Conservation (phyloP, 2,329 filamentous ascomycete species). For the Emergomyces africanus region DNA sequence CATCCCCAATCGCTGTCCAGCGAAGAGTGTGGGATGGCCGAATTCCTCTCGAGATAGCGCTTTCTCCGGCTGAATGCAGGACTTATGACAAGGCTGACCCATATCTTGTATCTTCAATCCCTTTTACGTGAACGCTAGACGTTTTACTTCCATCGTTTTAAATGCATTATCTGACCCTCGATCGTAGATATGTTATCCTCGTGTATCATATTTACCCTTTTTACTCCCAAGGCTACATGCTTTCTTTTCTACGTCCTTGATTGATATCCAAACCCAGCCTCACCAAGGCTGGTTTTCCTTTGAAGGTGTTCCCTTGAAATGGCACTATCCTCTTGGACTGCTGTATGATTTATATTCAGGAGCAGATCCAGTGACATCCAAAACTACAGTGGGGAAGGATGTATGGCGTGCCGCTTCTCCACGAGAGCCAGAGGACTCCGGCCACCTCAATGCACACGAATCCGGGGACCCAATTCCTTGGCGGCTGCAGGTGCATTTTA, state of each 20-base stretch:
- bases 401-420: constrained; percentile 8
- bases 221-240: constrained; percentile 48
- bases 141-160: background rate
- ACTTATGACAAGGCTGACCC: constrained; percentile 47
- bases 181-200: constrained; percentile 45
- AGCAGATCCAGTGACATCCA: constrained; percentile 31
- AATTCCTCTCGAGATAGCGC: constrained; percentile 46
- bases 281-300: constrained; percentile 52
- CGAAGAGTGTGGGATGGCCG: constrained; percentile 46
- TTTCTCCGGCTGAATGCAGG: constrained; percentile 47
- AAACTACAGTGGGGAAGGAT: constrained; percentile 8
- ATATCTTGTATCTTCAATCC: constrained; percentile 38
- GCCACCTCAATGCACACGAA: background rate
- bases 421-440: background rate
- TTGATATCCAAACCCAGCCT: constrained; percentile 40
- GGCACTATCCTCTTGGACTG: constrained; percentile 58
- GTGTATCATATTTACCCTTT: constrained; percentile 56
- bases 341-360: constrained; percentile 58
- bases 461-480: constrained; percentile 39
- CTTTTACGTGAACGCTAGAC: background rate
- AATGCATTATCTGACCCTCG: constrained; percentile 2
- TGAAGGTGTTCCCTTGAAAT: constrained; percentile 56
- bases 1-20: constrained; percentile 22
- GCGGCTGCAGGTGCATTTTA: constrained; percentile 50
- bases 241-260: constrained; percentile 49